Base-by-base conservation (phyloP, 1,284 basidiomycete species). In the Ganoderma meredithae region DNA sequence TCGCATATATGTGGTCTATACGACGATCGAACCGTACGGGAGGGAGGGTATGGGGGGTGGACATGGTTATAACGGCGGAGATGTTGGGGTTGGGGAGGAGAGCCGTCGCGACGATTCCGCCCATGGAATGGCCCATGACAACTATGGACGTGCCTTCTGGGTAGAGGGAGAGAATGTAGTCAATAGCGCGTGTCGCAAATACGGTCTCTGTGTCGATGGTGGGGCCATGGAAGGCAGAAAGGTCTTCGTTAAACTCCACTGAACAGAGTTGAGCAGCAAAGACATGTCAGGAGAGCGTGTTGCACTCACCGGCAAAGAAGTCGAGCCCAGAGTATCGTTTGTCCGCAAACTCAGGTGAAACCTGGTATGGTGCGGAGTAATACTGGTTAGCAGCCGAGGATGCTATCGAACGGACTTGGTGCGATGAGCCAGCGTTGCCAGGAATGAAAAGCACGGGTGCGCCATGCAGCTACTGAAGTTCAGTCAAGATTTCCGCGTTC, bases 221-320 rank as follows among this genome's bases (percentile, higher is more conserved):
- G 1, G 91, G 87, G 0, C 95, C 95, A 80, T 99, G 96, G 73
- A 99, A 94, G 0, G 98, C 98, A 2, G 96, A 96, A 53, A 99
- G 90, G 76, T 99, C 98, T 79, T 99, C 97, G 77, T 99, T 98
- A 82, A 96, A 97, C 77, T 99, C 96, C 71, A 96, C 95, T 96
- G 72, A 9, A 68, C 67, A 52, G 4, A 19, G 25, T 8, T 64
- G 1, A 66, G 62, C 9, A 15, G 31, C 52, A 17, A 55, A 6
- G 40, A 6, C 40, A 47, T 1, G 8, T 55, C 8, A 52, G 10
- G 6, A 22, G 10, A n/a, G 27, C 49, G 25, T 33, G 15, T 63
- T 13, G 49, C 15, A 77, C 87, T 65, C 70, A 94, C 95, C 88
- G 27, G 96, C 86, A 77, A 93, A 98, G 76, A 97, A 88, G 79